Evolutionary conservation across 78 protist genomes (phyloP).

Genomic region (Dictyostelium purpureum): DNA sequence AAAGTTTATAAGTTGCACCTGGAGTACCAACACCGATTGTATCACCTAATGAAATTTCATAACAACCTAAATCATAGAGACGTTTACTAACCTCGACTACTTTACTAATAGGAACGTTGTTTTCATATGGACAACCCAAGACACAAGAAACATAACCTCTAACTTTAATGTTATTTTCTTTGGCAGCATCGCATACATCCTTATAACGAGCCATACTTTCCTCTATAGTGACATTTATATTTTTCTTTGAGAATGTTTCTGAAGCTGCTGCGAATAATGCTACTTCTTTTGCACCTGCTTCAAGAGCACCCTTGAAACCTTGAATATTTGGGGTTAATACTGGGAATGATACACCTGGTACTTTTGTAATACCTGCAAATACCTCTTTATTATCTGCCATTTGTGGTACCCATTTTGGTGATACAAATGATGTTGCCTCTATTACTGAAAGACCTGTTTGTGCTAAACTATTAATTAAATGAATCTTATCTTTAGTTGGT

Average conservation of each 20-base stretch:
- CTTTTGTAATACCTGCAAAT: neutral
- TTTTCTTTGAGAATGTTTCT: conserved; percentile 82
- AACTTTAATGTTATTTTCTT: conserved; percentile 66
- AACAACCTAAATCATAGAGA: conserved; percentile 92
- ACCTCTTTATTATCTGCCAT: conserved; percentile 54
- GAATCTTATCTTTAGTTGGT: conserved; percentile 82
- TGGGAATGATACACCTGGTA: conserved; percentile 85
- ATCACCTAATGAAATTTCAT: conserved; percentile 96
- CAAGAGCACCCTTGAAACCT: conserved; percentile 87
- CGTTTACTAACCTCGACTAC: conserved; percentile 81
- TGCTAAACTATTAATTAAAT: conserved; percentile 86
- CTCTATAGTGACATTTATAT: conserved; percentile 84
- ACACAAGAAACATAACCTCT: conserved; percentile 94
- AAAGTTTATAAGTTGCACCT: conserved; percentile 75
- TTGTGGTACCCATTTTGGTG: conserved; percentile 94
- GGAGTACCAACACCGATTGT: conserved; percentile 97
- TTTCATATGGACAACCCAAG: conserved; percentile 96
- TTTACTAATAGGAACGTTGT: conserved; percentile 20
- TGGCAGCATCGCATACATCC: conserved; percentile 83
- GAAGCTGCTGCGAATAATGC: conserved; percentile 92
- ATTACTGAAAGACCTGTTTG: conserved; percentile 79
- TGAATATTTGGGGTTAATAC: conserved; percentile 91
- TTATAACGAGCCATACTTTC: conserved; percentile 86
- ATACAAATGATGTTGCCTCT: conserved; percentile 94
- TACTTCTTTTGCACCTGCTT: conserved; percentile 85